Conservation (phyloP, 2,329 filamentous ascomycete genomes). For the Alternaria ethzedia region DNA sequence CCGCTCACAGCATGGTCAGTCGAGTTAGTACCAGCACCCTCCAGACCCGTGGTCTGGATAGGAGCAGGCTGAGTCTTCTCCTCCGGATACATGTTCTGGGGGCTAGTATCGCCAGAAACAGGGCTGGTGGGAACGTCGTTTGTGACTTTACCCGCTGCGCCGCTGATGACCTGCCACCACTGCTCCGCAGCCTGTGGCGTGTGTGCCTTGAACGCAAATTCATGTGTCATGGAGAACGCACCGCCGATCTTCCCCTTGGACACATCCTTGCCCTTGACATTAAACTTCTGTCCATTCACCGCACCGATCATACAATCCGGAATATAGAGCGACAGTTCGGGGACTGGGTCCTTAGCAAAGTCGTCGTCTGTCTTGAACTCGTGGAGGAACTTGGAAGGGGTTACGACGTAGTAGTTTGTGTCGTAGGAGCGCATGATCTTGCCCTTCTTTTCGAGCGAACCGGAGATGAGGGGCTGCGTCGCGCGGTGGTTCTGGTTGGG, state of each 20-base stretch:
- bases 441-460: slow-evolving; percentile 87
- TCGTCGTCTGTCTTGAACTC: slow-evolving; percentile 95
- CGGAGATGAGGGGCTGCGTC: slow-evolving; percentile 85
- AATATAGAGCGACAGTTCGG: slow-evolving; percentile 89
- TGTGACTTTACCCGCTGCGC: slow-evolving; percentile 61
- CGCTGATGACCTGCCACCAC: slow-evolving; percentile 79
- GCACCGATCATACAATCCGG: slow-evolving; percentile 84
- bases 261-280: slow-evolving; percentile 92
- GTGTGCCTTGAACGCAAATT: slow-evolving; percentile 87
- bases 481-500: slow-evolving; percentile 85
- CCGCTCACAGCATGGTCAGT: slow-evolving; percentile 6
- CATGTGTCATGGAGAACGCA: slow-evolving; percentile 79
- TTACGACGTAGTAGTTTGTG: slow-evolving; percentile 87
- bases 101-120: slow-evolving; percentile 29
- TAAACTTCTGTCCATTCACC: slow-evolving; percentile 81
- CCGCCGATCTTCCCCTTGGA: slow-evolving; percentile 77
- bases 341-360: slow-evolving; percentile 73
- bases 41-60: slow-evolving; percentile 43
- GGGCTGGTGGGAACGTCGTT: slow-evolving; percentile 51
- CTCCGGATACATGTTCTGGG: slow-evolving; percentile 1
- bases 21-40: slow-evolving; percentile 23
- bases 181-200: slow-evolving; percentile 79
- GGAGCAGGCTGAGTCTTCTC: slow-evolving; percentile 26
- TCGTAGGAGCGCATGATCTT: slow-evolving; percentile 84
- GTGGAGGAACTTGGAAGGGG: slow-evolving; percentile 85